phyloP scores from a whole-genome alignment of 163 green algal species.

The Chlorella variabilis region DNA sequence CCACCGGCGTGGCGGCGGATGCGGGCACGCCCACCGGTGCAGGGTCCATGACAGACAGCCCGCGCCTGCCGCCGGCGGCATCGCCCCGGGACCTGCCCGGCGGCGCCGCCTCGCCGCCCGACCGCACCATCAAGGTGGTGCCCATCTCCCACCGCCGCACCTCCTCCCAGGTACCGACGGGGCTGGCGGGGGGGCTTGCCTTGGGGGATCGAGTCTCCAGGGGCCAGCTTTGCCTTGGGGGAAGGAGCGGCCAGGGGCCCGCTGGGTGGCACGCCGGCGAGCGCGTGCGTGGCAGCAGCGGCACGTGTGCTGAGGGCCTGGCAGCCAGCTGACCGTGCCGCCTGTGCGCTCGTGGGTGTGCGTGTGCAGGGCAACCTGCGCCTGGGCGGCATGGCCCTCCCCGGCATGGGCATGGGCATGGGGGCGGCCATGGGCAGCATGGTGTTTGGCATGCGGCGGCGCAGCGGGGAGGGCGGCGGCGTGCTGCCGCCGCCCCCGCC shows the following conservation, averaged over 20 bases:
- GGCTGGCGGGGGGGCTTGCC: too few species aligned
- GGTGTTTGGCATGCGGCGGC: constrained; percentile 22
- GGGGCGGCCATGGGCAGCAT: neutral
- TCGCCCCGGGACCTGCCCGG: neutral
- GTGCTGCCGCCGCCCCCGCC: neutral
- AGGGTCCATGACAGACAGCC: neutral
- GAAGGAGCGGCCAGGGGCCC: neutral
- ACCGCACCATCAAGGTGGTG: constrained; percentile 10
- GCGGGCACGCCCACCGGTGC: neutral
- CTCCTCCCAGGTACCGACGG: neutral
- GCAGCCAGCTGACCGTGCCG: neutral
- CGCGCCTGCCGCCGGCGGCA: neutral
- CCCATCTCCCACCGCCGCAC: neutral
- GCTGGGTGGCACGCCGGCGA: neutral
- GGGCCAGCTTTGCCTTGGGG: neutral
- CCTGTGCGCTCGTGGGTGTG: neutral
- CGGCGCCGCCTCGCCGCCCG: neutral
- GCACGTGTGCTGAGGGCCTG: too few species aligned
- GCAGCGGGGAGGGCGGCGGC: constrained; percentile 15
- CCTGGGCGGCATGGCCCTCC: too few species aligned
- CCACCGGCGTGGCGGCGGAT: neutral
- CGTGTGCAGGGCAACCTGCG: constrained; percentile 14
- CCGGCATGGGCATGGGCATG: too few species aligned
- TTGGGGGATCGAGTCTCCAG: neutral
- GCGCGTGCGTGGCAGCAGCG: too few species aligned